Conservation (phyloP, 108 stramenopile species). For the Tribonema minus region DNA sequence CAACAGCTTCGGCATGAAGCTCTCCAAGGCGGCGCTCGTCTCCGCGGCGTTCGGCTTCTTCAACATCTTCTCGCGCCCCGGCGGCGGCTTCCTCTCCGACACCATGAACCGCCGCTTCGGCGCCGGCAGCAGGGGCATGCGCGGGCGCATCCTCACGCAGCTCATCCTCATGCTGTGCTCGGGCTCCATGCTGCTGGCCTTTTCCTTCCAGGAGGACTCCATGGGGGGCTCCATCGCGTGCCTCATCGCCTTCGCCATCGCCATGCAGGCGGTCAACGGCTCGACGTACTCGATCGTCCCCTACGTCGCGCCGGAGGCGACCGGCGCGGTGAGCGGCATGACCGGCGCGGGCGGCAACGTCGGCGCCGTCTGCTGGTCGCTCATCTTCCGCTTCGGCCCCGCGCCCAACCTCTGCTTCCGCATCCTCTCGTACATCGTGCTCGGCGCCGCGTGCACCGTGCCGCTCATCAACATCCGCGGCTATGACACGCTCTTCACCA, state of each 20-base stretch:
- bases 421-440: background rate
- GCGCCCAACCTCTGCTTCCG: background rate
- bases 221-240: slow-evolving; percentile 61
- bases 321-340: slow-evolving; percentile 71
- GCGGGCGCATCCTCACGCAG: slow-evolving; percentile 66
- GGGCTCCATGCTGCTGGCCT: slow-evolving; percentile 64
- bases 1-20: slow-evolving; percentile 61
- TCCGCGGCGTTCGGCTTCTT: slow-evolving; percentile 60
- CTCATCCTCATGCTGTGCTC: slow-evolving; percentile 57
- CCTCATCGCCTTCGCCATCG: slow-evolving; percentile 72
- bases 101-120: too few species aligned
- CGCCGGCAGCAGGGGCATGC: slow-evolving; percentile 56
- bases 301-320: slow-evolving; percentile 68
- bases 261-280: slow-evolving; percentile 74
- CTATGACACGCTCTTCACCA: background rate
- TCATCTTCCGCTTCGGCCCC: slow-evolving; percentile 24
- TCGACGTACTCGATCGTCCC: slow-evolving; percentile 73
- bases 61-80: too few species aligned
- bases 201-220: slow-evolving; percentile 51
- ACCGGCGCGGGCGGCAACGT: slow-evolving; percentile 78
- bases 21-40: slow-evolving; percentile 63
- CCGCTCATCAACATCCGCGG: slow-evolving; percentile 15
- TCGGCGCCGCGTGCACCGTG: background rate
- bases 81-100: too few species aligned
- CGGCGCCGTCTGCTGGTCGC: slow-evolving; percentile 64